Evolutionary conservation across 225 moss, liverwort and hornwort genomes (phyloP).

Genomic region (Pseudoscleropodium purum): DNA sequence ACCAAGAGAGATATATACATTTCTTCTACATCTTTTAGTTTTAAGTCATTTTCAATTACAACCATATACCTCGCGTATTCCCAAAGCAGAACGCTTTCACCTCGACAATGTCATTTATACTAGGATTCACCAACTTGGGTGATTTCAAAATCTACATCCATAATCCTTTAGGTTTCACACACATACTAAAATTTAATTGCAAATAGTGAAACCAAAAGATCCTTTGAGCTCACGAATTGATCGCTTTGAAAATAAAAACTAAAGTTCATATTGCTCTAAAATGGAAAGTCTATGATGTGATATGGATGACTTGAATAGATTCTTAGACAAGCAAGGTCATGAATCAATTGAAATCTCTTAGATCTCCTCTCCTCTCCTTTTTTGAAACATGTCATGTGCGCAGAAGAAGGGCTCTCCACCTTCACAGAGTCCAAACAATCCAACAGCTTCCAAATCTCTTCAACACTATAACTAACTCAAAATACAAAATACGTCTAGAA

Average conservation of each 20-base stretch:
- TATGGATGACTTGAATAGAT: background rate
- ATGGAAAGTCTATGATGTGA: background rate
- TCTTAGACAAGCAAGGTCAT: background rate
- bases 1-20: too few species aligned
- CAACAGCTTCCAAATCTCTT: background rate
- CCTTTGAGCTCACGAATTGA: background rate
- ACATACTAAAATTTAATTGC: background rate
- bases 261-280: background rate
- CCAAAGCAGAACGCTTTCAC: too few species aligned
- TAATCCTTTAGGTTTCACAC: background rate
- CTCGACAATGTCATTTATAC: too few species aligned
- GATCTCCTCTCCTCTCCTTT: background rate
- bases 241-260: background rate
- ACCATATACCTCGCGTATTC: too few species aligned
- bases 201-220: background rate
- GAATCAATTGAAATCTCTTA: background rate
- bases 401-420: background rate
- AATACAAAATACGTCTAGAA: background rate
- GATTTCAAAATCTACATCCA: background rate
- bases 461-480: background rate
- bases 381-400: background rate
- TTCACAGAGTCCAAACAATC: background rate
- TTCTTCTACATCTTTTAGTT: too few species aligned
- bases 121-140: background rate
- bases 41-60: too few species aligned